These are phyloP conservation scores for Vigna mungo DNA, from an alignment of 306 rosid species.

Conservation along the genomic window DNA sequence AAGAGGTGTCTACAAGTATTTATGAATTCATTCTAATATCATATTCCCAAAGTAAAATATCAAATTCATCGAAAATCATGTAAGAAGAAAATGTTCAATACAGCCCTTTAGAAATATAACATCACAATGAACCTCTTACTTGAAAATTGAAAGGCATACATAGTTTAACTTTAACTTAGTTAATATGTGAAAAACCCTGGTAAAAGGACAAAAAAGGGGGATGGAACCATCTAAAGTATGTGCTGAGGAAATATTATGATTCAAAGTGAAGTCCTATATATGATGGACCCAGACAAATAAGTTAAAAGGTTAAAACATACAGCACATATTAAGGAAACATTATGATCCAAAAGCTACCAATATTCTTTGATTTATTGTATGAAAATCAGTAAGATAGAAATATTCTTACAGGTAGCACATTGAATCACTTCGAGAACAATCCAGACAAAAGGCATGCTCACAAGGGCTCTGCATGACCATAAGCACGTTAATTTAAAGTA, in stretches of 20 bases:
- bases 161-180: neutral
- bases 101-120: slow-evolving; percentile 11
- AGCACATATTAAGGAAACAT: neutral
- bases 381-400: slow-evolving; percentile 43
- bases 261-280: slow-evolving; percentile 16
- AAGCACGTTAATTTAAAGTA: slow-evolving; percentile 38
- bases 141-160: slow-evolving; percentile 21
- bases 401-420: slow-evolving; percentile 90
- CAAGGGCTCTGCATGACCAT: slow-evolving; percentile 91
- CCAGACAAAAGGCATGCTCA: slow-evolving; percentile 96
- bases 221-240: too few relatives aligned
- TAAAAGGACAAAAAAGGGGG: too few relatives aligned
- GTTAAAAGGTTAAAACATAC: neutral
- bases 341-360: slow-evolving; percentile 2
- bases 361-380: slow-evolving; percentile 12
- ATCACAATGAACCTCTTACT: neutral
- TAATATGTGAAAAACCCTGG: too few relatives aligned
- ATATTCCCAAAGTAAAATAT: neutral
- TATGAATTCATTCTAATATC: slow-evolving; percentile 22
- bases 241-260: neutral
- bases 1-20: neutral
- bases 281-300: slow-evolving; percentile 21
- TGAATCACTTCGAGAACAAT: slow-evolving; percentile 97
- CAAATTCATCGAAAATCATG: slow-evolving; percentile 33
- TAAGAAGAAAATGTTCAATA: neutral